A percentile compares a stretch with the other conserved stretches of the same genome.
These are phyloP conservation scores for Ophiostoma tasmaniense DNA, from an alignment of 2,329 filamentous ascomycete species.

Conservation along the genomic window DNA sequence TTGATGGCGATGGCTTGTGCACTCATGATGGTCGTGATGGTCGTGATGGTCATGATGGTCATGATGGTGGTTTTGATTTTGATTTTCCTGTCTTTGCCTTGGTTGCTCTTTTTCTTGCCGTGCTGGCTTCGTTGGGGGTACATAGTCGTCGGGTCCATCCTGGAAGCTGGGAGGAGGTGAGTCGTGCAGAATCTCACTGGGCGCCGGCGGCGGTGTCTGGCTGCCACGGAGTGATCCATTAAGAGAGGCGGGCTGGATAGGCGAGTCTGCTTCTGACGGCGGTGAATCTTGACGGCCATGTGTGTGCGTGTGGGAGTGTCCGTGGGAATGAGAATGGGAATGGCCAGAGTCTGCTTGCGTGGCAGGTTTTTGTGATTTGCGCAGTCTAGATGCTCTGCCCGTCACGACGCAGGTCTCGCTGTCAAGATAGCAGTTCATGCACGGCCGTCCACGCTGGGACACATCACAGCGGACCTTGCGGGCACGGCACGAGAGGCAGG, in stretches of 20 bases:
- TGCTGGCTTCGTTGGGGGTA: not conserved
- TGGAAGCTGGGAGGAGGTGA: not conserved
- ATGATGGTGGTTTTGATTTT: not conserved
- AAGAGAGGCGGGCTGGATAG: not conserved
- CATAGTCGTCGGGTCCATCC: not conserved
- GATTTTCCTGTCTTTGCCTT: not conserved
- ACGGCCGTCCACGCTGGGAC: slow-evolving; percentile 37
- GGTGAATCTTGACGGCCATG: not conserved
- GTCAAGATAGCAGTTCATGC: slow-evolving; percentile 45
- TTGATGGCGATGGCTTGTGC: not conserved
- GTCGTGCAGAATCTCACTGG: not conserved
- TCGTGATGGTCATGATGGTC: too few relatives aligned
- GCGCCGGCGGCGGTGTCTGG: not conserved
- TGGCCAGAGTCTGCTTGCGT: not conserved
- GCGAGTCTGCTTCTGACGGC: not conserved
- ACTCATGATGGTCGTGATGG: not conserved
- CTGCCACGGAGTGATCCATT: not conserved
- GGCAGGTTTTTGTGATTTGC: slow-evolving; percentile 10
- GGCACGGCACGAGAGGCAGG: slow-evolving; percentile 43
- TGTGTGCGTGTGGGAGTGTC: not conserved
- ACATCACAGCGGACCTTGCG: slow-evolving; percentile 45
- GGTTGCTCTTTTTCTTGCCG: not conserved
- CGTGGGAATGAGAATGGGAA: not conserved
- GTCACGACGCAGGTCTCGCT: slow-evolving; percentile 33
- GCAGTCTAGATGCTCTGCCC: slow-evolving; percentile 16